A percentile compares a stretch with the other conserved stretches of the same genome.
Evolutionary conservation across 2,329 filamentous ascomycete genomes (phyloP).

Genomic region (Sporothrix luriei): DNA sequence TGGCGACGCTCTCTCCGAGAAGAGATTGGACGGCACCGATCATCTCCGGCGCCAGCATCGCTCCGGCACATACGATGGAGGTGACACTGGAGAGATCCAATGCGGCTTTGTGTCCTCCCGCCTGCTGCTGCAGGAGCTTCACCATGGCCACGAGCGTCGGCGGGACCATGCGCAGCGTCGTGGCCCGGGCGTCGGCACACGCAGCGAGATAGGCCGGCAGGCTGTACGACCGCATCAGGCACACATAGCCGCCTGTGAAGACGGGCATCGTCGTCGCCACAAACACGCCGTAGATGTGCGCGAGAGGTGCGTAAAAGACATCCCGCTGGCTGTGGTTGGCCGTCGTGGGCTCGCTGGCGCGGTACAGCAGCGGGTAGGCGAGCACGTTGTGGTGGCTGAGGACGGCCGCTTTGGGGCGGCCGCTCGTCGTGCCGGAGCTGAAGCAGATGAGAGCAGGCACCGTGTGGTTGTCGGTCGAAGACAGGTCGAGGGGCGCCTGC

Average conservation of each 20-base stretch:
- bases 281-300: constrained; percentile 27
- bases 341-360: constrained; percentile 14
- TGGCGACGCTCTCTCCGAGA: not conserved
- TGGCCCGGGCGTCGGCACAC: not conserved
- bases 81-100: not conserved
- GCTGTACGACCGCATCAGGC: constrained; percentile 3
- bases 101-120: not conserved
- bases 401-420: constrained; percentile 23
- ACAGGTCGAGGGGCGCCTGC: constrained; percentile 1
- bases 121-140: not conserved
- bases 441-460: constrained; percentile 23
- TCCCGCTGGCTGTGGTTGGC: constrained; percentile 1
- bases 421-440: constrained; percentile 21
- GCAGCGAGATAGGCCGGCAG: constrained; percentile 1
- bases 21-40: constrained; percentile 12
- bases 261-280: not conserved
- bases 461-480: not conserved
- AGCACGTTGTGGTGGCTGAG: constrained; percentile 27
- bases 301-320: constrained; percentile 22
- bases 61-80: constrained; percentile 4
- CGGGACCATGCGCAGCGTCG: constrained; percentile 9
- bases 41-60: constrained; percentile 23
- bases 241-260: constrained; percentile 5
- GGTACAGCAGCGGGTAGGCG: not conserved
- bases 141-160: constrained; percentile 27